Conservation (phyloP, 176 grass and related monocot species). For the Zoysia japonica region DNA sequence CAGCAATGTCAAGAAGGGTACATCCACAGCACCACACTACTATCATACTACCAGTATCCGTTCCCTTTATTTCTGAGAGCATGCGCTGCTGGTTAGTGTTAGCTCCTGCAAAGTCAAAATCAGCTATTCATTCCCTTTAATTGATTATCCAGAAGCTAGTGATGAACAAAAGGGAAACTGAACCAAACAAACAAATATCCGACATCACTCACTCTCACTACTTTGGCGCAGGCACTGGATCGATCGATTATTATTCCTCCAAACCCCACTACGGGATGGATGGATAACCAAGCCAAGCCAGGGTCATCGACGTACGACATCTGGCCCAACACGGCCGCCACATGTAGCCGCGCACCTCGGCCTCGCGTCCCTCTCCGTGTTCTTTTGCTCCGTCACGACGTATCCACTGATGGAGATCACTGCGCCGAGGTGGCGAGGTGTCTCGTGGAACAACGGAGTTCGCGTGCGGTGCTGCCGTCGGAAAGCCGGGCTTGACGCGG, state of each 20-base stretch:
- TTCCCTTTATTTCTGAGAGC: no score
- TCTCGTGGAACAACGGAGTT: conserved; percentile 45
- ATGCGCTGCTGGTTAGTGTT: no score
- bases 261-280: conserved; percentile 16
- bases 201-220: no score
- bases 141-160: no score
- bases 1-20: no score
- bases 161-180: no score
- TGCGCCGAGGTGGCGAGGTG: conserved; percentile 9
- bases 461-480: conserved; percentile 29
- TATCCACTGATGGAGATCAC: not conserved
- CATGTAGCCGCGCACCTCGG: not conserved
- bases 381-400: not conserved
- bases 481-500: conserved; percentile 37
- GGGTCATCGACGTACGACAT: not conserved
- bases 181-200: no score
- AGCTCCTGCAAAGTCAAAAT: no score
- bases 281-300: not conserved
- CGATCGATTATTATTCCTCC: conserved; percentile 10
- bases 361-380: not conserved
- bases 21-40: no score
- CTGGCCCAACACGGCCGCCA: conserved; percentile 29
- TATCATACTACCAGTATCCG: no score
- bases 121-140: no score
- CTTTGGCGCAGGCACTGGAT: not conserved